Evolutionary conservation across 441 rosid genomes (phyloP), one percentile per base, ranked within the genome.

Genomic region (Mallotus repandus): DNA sequence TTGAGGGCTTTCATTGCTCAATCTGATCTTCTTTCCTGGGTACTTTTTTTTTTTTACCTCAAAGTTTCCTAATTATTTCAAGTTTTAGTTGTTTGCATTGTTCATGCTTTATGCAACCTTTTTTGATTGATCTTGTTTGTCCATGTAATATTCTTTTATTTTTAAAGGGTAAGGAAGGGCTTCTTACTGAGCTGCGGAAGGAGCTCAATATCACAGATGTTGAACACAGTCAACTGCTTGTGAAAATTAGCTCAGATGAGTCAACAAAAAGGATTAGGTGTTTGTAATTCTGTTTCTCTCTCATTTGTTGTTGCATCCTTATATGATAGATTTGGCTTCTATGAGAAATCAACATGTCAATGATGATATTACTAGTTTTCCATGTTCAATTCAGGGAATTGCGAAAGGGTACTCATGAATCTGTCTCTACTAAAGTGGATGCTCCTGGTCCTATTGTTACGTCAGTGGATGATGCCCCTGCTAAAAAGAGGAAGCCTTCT

Each of bases 1-100:
- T 68, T 68, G 61, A 53, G 71, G 60, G 71, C 71, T 68, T 68
- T 68, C 71, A 52, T 52, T 18, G 60, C 61, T 53, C 61, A 68
- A 52, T 68, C 71, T 29, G 71, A 68, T 53, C 60, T 68, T 14
- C 48, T 68, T 32, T 52, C 71, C 60, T 53, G 71, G 60, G 71
- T 68, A 68, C 2, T 4, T 9, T 43, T 43, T 41, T 62, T 38
- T 62, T 50, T 10, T 21, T 14, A n/a, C 45, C 29, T 29, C 29
- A 45, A 66, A 22, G 25, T 41, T 66, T 22, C 41, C 56, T 66
- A 48, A 3, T 25, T 29, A 66, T 2, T 1, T 29, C 38, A 15
- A 7, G 16, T 66, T 16, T 12, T 66, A 66, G 43, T 62, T 62
- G 43, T 29, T 2, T 68, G 22, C 9, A 32, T 67, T 67, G 14